Conservation (phyloP, 2,329 filamentous ascomycete genomes). For the Setomelanomma holmii region DNA sequence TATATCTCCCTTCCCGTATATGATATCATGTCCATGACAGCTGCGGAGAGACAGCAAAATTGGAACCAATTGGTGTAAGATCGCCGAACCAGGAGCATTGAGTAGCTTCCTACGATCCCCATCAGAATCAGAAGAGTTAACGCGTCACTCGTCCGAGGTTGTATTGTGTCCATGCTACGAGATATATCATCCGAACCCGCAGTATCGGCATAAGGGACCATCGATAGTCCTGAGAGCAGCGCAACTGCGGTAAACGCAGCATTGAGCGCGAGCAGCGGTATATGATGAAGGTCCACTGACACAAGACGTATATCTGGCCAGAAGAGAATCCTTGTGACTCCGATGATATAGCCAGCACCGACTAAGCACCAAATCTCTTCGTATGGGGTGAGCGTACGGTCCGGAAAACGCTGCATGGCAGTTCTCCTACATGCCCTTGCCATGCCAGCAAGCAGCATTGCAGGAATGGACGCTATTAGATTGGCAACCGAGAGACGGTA, state of each 20-base stretch:
- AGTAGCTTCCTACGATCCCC: slow-evolving; percentile 20
- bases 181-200: neutral
- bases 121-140: slow-evolving; percentile 16
- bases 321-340: slow-evolving; percentile 8
- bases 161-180: neutral
- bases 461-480: slow-evolving; percentile 28
- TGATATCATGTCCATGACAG: slow-evolving; percentile 11
- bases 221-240: slow-evolving; percentile 22
- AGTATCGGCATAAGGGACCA: slow-evolving; percentile 17
- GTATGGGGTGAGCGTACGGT: neutral
- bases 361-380: slow-evolving; percentile 5
- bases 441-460: slow-evolving; percentile 28
- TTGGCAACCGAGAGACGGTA: slow-evolving; percentile 33
- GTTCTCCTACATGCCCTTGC: slow-evolving; percentile 22
- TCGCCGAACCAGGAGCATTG: slow-evolving; percentile 21
- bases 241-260: slow-evolving; percentile 19
- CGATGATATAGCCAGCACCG: slow-evolving; percentile 9
- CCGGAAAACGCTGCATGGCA: slow-evolving; percentile 11
- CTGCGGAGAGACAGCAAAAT: slow-evolving; percentile 21
- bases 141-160: slow-evolving; percentile 4
- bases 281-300: slow-evolving; percentile 10
- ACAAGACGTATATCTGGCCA: slow-evolving; percentile 8
- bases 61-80: slow-evolving; percentile 29
- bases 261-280: slow-evolving; percentile 20
- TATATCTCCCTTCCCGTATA: neutral